Conservation (phyloP, 1,284 basidiomycete species). For the Irpex lacteus region DNA sequence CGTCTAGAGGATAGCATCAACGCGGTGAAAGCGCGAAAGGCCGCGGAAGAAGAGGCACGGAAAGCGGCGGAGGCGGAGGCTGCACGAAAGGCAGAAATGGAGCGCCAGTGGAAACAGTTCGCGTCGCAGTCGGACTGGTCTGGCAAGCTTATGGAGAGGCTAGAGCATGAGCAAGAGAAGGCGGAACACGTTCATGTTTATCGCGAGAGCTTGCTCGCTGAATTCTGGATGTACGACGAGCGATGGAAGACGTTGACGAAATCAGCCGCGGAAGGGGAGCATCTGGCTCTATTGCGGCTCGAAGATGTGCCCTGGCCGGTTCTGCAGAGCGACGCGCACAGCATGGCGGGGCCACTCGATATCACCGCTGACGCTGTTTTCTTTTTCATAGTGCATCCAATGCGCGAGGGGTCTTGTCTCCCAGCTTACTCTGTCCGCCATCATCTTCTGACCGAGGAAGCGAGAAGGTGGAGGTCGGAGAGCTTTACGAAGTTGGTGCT, state of each 20-base stretch:
- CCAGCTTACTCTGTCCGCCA: slow-evolving; percentile 15
- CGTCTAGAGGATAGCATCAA: not conserved
- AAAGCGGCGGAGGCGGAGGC: not conserved
- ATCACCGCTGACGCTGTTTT: slow-evolving; percentile 29
- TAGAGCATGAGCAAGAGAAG: not conserved
- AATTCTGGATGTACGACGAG: slow-evolving; percentile 13
- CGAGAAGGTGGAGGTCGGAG: not conserved
- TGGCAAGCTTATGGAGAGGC: not conserved
- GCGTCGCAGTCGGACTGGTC: not conserved
- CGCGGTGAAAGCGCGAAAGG: not conserved
- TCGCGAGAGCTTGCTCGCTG: not conserved
- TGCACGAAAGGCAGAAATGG: not conserved
- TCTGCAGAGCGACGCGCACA: slow-evolving; percentile 15
- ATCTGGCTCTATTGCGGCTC: slow-evolving; percentile 1
- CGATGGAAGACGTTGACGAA: slow-evolving; percentile 16
- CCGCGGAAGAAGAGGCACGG: not conserved
- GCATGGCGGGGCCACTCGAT: slow-evolving; percentile 18
- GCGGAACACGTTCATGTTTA: not conserved
- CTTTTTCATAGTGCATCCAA: slow-evolving; percentile 36
- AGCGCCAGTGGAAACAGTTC: not conserved
- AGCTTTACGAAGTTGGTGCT: not conserved
- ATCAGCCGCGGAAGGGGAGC: not conserved
- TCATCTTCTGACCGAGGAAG: slow-evolving; percentile 37
- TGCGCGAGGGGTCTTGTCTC: slow-evolving; percentile 27
- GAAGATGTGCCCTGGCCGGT: slow-evolving; percentile 47